Conservation (phyloP, 1,139 yeast genomes). For the Yamadazyma triangularis region DNA sequence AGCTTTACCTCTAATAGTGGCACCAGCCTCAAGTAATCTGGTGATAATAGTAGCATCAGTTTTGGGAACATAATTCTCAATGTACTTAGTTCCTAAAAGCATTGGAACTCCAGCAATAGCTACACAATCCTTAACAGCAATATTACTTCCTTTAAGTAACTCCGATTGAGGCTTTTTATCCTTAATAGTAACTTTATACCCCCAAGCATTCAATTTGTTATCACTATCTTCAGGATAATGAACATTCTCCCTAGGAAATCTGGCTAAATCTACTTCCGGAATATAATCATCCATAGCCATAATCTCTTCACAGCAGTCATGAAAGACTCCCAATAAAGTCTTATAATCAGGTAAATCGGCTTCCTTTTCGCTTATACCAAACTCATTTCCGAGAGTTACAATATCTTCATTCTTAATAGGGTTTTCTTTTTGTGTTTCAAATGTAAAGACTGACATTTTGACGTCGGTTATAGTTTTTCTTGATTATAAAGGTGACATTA, state of each 20-base stretch:
- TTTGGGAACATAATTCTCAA: slow-evolving; percentile 10
- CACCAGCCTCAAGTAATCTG: slow-evolving; percentile 12
- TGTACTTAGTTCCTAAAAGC: slow-evolving; percentile 12
- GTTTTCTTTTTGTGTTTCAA: slow-evolving; percentile 9
- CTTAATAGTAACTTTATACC: slow-evolving; percentile 6
- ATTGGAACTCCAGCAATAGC: slow-evolving; percentile 13
- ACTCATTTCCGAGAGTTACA: slow-evolving; percentile 5
- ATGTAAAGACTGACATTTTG: slow-evolving; percentile 10
- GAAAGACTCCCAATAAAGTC: slow-evolving; percentile 16
- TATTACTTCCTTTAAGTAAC: slow-evolving; percentile 3
- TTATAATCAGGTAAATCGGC: slow-evolving; percentile 12
- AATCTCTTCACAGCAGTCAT: slow-evolving; percentile 15
- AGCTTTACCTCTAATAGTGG: slow-evolving; percentile 9
- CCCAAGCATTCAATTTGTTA: slow-evolving; percentile 14
- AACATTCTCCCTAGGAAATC: slow-evolving; percentile 26
- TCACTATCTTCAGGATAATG: slow-evolving; percentile 15
- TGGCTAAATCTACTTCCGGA: slow-evolving; percentile 15
- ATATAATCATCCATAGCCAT: slow-evolving; percentile 15
- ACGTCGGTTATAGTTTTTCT: too few species aligned
- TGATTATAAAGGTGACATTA: too few species aligned
- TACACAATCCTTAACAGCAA: slow-evolving; percentile 10
- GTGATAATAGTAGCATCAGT: slow-evolving; percentile 13
- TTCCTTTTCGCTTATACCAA: slow-evolving; percentile 11
- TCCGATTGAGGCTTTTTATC: slow-evolving; percentile 2
- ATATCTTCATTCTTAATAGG: slow-evolving; percentile 13